A percentile compares a stretch with the other conserved stretches of the same genome.
phyloP scores from a whole-genome alignment of 169 alveolate genomes.

The Plasmodium relictum region DNA sequence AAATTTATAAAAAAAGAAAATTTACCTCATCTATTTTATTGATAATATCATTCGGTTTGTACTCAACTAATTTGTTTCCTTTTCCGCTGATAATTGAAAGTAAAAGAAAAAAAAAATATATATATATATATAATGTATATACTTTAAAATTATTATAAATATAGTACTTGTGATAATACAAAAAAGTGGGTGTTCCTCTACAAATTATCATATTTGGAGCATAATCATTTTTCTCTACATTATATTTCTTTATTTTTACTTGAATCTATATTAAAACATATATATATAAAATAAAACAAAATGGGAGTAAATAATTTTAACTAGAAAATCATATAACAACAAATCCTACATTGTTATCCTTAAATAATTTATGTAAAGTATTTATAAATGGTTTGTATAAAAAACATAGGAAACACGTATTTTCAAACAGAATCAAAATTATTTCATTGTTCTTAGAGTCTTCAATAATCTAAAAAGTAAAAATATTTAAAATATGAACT shows the following conservation, averaged over 20 bases:
- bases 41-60: slow-evolving; percentile 66
- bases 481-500: not conserved
- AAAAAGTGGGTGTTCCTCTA: slow-evolving; percentile 74
- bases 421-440: slow-evolving; percentile 51
- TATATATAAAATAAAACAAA: not conserved
- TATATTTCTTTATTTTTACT: slow-evolving; percentile 61
- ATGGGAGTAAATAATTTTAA: not conserved
- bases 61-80: slow-evolving; percentile 66
- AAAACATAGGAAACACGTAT: slow-evolving; percentile 69
- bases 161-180: slow-evolving; percentile 52
- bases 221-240: slow-evolving; percentile 70
- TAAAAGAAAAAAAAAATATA: not conserved
- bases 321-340: not conserved
- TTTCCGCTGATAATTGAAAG: slow-evolving; percentile 39
- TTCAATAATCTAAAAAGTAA: slow-evolving; percentile 45
- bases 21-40: slow-evolving; percentile 63
- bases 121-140: not conserved
- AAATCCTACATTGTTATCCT: slow-evolving; percentile 45
- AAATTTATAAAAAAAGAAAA: slow-evolving; percentile 1
- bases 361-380: slow-evolving; percentile 57
- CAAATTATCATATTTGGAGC: slow-evolving; percentile 72
- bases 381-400: slow-evolving; percentile 74
- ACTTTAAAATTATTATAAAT: not conserved
- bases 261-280: slow-evolving; percentile 30
- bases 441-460: slow-evolving; percentile 69